Evolutionary conservation across 352 stramenopile species (phyloP), one percentile per base, ranked within the genome.

Genomic region (Globisporangium yorkense): DNA sequence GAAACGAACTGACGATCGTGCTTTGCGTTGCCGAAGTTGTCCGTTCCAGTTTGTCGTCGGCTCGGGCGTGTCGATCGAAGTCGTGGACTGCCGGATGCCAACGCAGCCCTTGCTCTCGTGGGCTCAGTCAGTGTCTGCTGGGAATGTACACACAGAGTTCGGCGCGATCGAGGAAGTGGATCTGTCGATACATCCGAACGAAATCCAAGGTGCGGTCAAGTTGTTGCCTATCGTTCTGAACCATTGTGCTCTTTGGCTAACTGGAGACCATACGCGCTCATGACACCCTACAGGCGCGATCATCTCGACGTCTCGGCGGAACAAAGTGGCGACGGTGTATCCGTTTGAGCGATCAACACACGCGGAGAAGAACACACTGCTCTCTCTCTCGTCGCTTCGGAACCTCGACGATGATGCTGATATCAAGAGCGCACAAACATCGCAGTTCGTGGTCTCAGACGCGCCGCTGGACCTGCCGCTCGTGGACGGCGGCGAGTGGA

Each of bases 31-130:
- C 1, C 18, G 41, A 35, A 93, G 77, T 35, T 79, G 69, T 21
- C 80, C 83, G 0, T 93, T 90, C 54, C 80, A 93, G 55, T 76
- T 89, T 33, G 59, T 85, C 31, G 65, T 91, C n/a, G 77, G 73
- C 7, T 88, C 83, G 7, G 71, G 70, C 12, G 64, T 85, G 10
- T 85, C 83, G 5, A 61, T 91, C 31, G 80, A 93, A 54, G 50
- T 93, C 16, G 40, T 93, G 0, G 83, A 93, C 51, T 77, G 59
- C 64, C 75, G 83, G 31, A 93, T 90, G 74, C 57, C 70, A 16
- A 71, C 54, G 12, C 74, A 86, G 41, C 65, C 77, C 16, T 50
- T 93, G 43, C 45, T 91, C 3, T 87, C 82, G 6, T 92, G 83
- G 83, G 37, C 59, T 13, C 78, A 86, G 51, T 67, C 48, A 13